Evolutionary conservation across 352 stramenopile genomes (phyloP).

Genomic region (Phytophthora syringae): DNA sequence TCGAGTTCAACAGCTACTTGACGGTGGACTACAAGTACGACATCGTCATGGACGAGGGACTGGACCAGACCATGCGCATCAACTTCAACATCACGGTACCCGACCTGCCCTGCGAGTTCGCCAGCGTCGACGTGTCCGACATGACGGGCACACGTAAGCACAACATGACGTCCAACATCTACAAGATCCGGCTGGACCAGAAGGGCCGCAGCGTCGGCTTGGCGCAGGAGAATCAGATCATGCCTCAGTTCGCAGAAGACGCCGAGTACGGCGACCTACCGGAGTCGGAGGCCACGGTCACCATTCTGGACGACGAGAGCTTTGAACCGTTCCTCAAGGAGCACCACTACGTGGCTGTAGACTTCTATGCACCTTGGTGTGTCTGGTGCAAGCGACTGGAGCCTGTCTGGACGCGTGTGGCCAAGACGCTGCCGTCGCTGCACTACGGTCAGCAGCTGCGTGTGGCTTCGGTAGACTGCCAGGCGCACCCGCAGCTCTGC

Average conservation of each 20-base stretch:
- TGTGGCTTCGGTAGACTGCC: conserved; percentile 94
- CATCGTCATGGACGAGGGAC: conserved; percentile 89
- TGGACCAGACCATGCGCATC: conserved; percentile 91
- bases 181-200: conserved; percentile 94
- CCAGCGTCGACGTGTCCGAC: conserved; percentile 96
- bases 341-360: conserved; percentile 96
- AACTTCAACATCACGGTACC: conserved; percentile 99
- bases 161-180: conserved; percentile 99
- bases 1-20: conserved; percentile 91
- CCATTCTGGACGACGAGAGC: conserved; percentile 76
- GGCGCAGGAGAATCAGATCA: conserved; percentile 89
- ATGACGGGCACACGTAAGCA: conserved; percentile 97
- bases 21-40: conserved; percentile 89
- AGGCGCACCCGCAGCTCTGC: conserved; percentile 93
- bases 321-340: conserved; percentile 93
- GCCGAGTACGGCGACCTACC: conserved; percentile 74
- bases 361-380: conserved; percentile 97
- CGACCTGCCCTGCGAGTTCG: conserved; percentile 97
- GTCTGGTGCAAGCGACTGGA: conserved; percentile 97
- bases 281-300: conserved; percentile 79
- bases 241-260: conserved; percentile 76
- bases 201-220: conserved; percentile 86
- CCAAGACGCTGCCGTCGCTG: conserved; percentile 88
- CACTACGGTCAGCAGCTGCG: conserved; percentile 86
- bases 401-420: conserved; percentile 96